Base-by-base conservation (phyloP, 371 early-diverging fungal species). In the Mortierella sp. region DNA sequence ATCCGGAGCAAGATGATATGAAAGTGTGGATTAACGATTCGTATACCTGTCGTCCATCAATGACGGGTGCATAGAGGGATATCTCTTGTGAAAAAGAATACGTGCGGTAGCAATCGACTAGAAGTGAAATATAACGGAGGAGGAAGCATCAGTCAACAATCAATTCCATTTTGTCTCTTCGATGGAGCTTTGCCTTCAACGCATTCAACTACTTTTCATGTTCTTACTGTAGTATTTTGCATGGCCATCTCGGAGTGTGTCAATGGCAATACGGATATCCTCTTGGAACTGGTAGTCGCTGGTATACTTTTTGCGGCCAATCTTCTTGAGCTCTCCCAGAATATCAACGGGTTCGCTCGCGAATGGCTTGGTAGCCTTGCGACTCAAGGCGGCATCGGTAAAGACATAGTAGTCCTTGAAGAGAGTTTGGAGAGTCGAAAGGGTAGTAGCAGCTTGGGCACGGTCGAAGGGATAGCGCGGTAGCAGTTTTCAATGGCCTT, bases 41-140 rank as follows among this genome's bases (percentile, higher is more conserved):
- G 9, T 22, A 26, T 80, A 80, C 76, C 73, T 80, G 80, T 10
- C n/a, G 50, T 29, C 73, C 76, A n/a, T 80, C n/a, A 37, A 69
- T 47, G 29, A 73, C 70, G 2, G 80, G 76, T 0, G 80, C 70
- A 41, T 80, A 76, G 40, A 80, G 70, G 7, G 26, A 11, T 3
- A 76, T 40, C 0, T 68, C 73, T 22, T 76, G 72, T 11, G 39
- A 24, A 47, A 80, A 80, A 0, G 45, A 8, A 39, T 50, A 70
- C 0, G 65, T 31, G 19, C 22, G 40, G 40, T 80, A 80, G 34
- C 80, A 80, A n/a, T 52, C 11, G 10, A 71, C 80, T 79, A 31
- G 6, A 50, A 64, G 14, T 26, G 53, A 48, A 16, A 43, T n/a
- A n/a, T n/a, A n/a, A n/a, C n/a, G n/a, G n/a, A n/a, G n/a, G n/a